Conservation (phyloP, 495 filamentous ascomycete species). For the Cercophora samala region DNA sequence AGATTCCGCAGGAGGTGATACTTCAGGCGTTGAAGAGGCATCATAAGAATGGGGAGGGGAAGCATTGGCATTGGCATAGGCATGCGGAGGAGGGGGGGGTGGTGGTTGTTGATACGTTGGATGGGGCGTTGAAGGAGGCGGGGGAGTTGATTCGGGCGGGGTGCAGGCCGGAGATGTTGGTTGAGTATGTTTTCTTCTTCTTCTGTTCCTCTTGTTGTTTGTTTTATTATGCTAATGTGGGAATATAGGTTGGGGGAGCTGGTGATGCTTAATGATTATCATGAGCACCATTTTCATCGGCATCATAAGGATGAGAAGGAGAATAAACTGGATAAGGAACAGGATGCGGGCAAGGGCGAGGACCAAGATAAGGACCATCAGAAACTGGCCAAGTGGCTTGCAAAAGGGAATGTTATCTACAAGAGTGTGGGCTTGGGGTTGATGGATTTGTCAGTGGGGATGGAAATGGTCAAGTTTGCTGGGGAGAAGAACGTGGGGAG, state of each 20-base stretch:
- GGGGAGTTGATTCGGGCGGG: constrained; percentile 85
- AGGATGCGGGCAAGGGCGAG: background rate
- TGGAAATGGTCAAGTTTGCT: constrained; percentile 71
- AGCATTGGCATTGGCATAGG: constrained; percentile 52
- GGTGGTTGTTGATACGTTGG: constrained; percentile 80
- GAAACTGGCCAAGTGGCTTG: constrained; percentile 66
- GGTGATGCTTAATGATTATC: constrained; percentile 52
- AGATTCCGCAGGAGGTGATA: constrained; percentile 75
- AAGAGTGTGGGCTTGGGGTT: constrained; percentile 77
- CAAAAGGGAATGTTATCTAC: constrained; percentile 80
- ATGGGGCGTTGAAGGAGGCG: constrained; percentile 76
- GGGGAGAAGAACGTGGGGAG: constrained; percentile 69
- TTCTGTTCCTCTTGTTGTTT: no score
- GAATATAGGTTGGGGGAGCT: constrained; percentile 63
- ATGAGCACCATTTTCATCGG: background rate
- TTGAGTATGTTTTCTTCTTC: constrained; percentile 54
- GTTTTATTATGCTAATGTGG: constrained; percentile 26
- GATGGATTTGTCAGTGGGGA: constrained; percentile 77
- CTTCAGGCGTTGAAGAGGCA: constrained; percentile 58
- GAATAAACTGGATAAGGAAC: background rate
- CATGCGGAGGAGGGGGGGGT: constrained; percentile 61
- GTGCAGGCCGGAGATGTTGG: constrained; percentile 65
- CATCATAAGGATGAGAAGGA: constrained; percentile 30
- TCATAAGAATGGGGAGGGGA: constrained; percentile 46
- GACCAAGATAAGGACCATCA: constrained; percentile 22